Percentiles rank a stretch among this genome's conserved stretches.
Evolutionary conservation across 2,329 filamentous ascomycete genomes (phyloP).

Genomic region (Fusarium coffeatum): DNA sequence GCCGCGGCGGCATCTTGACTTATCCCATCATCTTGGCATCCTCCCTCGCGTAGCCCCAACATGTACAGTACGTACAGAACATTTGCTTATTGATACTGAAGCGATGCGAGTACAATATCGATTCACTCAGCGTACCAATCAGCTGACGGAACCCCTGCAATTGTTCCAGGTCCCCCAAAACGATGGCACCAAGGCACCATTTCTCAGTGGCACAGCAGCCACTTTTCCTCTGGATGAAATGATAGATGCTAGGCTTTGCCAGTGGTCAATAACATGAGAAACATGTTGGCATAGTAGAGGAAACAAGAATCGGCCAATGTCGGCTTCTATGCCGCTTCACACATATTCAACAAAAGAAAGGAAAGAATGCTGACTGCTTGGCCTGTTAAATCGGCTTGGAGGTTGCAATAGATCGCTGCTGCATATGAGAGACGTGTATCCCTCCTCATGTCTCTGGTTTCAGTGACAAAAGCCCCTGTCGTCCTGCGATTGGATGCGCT

Average conservation of each 20-base stretch:
- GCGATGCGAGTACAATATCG: neutral
- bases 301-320: neutral
- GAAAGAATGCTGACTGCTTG: conserved; percentile 12
- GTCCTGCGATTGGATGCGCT: conserved; percentile 25
- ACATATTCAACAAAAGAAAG: conserved; percentile 9
- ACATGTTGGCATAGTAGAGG: neutral
- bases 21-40: neutral
- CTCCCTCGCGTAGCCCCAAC: neutral
- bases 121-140: conserved; percentile 17
- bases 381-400: neutral
- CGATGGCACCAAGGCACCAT: neutral
- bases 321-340: neutral
- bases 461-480: conserved; percentile 13
- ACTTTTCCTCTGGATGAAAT: conserved; percentile 2
- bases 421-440: conserved; percentile 20
- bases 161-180: conserved; percentile 23
- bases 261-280: neutral
- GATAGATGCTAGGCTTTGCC: neutral
- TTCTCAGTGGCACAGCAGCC: conserved; percentile 13
- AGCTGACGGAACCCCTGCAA: conserved; percentile 29
- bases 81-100: neutral
- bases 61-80: neutral
- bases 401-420: conserved; percentile 27
- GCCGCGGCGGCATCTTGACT: neutral
- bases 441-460: conserved; percentile 18